Evolutionary conservation across 495 filamentous ascomycete genomes (phyloP).

Genomic region (Letharia columbiana): DNA sequence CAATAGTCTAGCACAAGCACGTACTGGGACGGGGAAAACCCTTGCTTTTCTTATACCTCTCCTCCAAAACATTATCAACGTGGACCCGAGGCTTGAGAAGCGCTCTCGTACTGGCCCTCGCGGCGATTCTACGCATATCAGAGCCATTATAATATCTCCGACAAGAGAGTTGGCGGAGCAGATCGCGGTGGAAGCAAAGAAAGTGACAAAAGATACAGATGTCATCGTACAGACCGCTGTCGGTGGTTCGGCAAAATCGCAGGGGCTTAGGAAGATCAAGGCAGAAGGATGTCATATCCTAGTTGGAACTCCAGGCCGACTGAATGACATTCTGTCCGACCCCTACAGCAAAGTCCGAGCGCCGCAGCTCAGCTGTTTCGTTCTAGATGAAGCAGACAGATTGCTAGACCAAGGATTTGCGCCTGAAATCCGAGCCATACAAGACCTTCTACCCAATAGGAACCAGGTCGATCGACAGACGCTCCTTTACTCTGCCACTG

Average conservation of each 20-base stretch:
- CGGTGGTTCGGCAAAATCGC: constrained; percentile 70
- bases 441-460: constrained; percentile 53
- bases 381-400: constrained; percentile 91
- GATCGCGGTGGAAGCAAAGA: constrained; percentile 75
- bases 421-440: constrained; percentile 65
- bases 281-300: constrained; percentile 77
- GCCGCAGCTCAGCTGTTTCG: constrained; percentile 66
- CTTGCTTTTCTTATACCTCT: constrained; percentile 73
- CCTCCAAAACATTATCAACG: constrained; percentile 59
- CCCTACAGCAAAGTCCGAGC: constrained; percentile 53
- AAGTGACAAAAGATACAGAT: constrained; percentile 55
- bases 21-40: constrained; percentile 83
- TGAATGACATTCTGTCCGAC: constrained; percentile 78
- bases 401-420: constrained; percentile 85
- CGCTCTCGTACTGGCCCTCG: constrained; percentile 27
- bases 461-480: constrained; percentile 66
- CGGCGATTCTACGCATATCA: constrained; percentile 57
- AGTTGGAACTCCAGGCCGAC: constrained; percentile 81
- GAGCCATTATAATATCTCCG: constrained; percentile 84
- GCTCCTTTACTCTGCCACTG: constrained; percentile 86
- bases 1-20: constrained; percentile 74
- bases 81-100: constrained; percentile 43
- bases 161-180: constrained; percentile 94
- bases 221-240: constrained; percentile 79
- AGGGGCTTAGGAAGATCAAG: constrained; percentile 54